These are phyloP conservation scores for Lunularia cruciata DNA, from an alignment of 225 moss, liverwort and hornwort genomes.

Conservation along the genomic window DNA sequence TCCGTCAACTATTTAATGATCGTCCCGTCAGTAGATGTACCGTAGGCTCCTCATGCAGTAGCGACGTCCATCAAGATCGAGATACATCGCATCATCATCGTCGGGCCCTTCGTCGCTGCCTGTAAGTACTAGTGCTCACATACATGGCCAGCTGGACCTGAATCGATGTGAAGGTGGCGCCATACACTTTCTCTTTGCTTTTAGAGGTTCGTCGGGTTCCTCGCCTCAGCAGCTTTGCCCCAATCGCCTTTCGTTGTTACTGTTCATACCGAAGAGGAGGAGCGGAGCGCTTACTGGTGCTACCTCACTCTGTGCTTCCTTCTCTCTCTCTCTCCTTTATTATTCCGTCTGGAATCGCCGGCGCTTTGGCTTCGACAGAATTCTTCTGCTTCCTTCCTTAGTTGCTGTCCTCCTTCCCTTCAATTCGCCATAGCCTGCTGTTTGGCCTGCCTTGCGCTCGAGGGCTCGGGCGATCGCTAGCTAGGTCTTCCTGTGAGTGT, in stretches of 20 bases:
- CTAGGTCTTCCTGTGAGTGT: not conserved
- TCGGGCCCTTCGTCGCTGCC: too few relatives aligned
- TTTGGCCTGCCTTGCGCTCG: not conserved
- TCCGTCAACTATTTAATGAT: not conserved
- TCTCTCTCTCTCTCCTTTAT: not conserved
- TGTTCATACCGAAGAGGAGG: not conserved
- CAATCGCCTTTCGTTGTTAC: not conserved
- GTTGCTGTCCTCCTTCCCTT: not conserved
- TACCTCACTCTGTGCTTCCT: not conserved
- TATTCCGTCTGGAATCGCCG: not conserved
- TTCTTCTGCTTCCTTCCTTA: not conserved
- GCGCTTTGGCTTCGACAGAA: not conserved
- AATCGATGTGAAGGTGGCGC: not conserved
- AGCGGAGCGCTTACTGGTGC: not conserved
- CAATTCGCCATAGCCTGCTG: not conserved
- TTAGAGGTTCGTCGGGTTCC: not conserved
- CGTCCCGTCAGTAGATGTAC: not conserved
- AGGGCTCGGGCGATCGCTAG: not conserved
- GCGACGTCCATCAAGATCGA: not conserved
- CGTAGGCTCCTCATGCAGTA: not conserved
- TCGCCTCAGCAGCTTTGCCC: not conserved
- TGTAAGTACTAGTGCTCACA: too few relatives aligned
- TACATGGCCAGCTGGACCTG: slow-evolving; percentile 15
- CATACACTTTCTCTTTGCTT: not conserved
- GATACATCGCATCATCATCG: not conserved